A percentile compares a stretch with the other conserved stretches of the same genome.
These are phyloP conservation scores for Tetrapyrgos nigripes DNA, from an alignment of 1,284 basidiomycete species.

Conservation along the genomic window DNA sequence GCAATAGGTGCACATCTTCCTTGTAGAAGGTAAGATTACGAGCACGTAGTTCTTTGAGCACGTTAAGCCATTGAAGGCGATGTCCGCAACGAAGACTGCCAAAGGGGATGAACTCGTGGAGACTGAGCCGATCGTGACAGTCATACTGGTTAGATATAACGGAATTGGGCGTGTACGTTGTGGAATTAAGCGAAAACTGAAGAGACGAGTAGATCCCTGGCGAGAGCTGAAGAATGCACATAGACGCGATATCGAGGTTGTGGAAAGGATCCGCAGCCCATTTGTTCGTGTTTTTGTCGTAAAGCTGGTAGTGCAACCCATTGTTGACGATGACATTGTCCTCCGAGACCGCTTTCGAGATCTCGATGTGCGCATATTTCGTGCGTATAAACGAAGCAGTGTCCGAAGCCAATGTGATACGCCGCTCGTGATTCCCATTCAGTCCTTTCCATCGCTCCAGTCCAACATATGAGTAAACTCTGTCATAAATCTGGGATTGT, in stretches of 20 bases:
- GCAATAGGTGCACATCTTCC: conserved; percentile 45
- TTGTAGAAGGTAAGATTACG: conserved; percentile 41
- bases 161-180: conserved; percentile 48
- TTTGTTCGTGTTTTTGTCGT: background rate
- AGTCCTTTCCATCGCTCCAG: background rate
- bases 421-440: conserved; percentile 7
- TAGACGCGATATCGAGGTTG: background rate
- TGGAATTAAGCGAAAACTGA: conserved; percentile 41
- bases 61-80: conserved; percentile 55
- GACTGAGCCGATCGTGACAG: conserved; percentile 40
- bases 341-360: conserved; percentile 21
- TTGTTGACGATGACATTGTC: conserved; percentile 35
- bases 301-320: conserved; percentile 29
- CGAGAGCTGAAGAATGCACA: conserved; percentile 30
- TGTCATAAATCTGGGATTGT: conserved; percentile 1
- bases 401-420: conserved; percentile 44
- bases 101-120: conserved; percentile 53
- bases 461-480: conserved; percentile 14
- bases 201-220: conserved; percentile 41
- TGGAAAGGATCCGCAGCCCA: conserved; percentile 23
- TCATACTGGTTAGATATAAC: conserved; percentile 47
- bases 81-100: conserved; percentile 48
- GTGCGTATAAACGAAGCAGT: conserved; percentile 44
- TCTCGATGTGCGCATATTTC: conserved; percentile 37
- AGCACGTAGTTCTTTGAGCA: conserved; percentile 46